Base-by-base conservation (phyloP, 148 eudicot genomes). In the Suaeda aralocaspica region DNA sequence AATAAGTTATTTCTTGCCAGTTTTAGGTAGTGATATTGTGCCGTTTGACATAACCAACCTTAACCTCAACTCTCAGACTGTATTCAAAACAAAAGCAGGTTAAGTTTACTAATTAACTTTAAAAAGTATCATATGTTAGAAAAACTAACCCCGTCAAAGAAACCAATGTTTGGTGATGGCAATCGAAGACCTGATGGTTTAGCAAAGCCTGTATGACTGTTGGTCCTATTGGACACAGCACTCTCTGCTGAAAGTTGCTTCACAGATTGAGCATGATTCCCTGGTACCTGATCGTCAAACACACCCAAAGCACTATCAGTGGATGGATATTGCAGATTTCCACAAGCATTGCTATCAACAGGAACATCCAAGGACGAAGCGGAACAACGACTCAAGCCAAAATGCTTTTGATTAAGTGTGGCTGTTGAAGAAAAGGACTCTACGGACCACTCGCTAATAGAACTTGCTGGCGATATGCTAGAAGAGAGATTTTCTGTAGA, bases 161-260 rank as follows among this genome's bases (percentile, higher is more conserved):
- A 94, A 25, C 99, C 97, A 51, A 89, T 86, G 75, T 89, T 94
- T 16, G 97, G 93, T 22, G 99, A 91, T 24, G 99, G 99, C 88
- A 87, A 74, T 63, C 97, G 87, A 52, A 94, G 87, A 68, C 99
- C 97, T 53, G 99, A 82, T 51, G 99, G 99, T 69, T 87, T 91
- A 74, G 74, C 80, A 1, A 78, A 72, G 69, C 72, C 80, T 51
- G 86, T 71, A 63, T 73, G 80, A 36, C 5, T 36, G 8, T 36
- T 36, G 8, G 41, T 36, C 64, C 77, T 50, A 67, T 51, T 55
- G 41, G 79, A 50, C 33, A 56, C 30, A 0, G 74, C 78, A 72
- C 59, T 48, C 73, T 65, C 85, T 53, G 72, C 50, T n/a, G 84
- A 64, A 78, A 80, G 36, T 61, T 76, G 73, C 74, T 73, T 79